Conservation (phyloP, 305 asterid genomes). For the Fraxinus angustifolia region DNA sequence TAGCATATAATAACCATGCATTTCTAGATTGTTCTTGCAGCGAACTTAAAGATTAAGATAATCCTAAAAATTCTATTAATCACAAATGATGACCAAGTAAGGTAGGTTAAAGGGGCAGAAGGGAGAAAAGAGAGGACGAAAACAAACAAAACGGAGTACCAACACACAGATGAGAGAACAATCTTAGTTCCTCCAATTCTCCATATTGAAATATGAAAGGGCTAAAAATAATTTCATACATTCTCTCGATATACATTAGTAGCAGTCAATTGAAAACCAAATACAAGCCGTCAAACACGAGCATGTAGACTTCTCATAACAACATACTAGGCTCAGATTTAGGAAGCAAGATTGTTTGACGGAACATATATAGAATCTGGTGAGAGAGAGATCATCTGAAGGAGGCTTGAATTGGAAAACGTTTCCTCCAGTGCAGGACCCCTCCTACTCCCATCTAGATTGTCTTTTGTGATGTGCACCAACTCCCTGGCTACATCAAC, state of each 20-base stretch:
- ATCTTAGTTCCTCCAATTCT: neutral
- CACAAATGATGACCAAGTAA: neutral
- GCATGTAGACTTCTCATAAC: neutral
- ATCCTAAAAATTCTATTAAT: neutral
- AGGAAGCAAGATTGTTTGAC: slow-evolving; percentile 27
- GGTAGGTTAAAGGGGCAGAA: neutral
- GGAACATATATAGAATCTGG: slow-evolving; percentile 62
- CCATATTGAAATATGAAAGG: neutral
- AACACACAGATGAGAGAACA: neutral
- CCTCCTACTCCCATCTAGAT: slow-evolving; percentile 38
- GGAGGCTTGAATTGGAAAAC: slow-evolving; percentile 74
- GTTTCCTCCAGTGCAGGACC: slow-evolving; percentile 63
- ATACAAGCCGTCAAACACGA: neutral
- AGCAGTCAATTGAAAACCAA: neutral
- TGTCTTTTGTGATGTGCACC: slow-evolving; percentile 36
- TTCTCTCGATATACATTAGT: neutral
- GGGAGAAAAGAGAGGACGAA: neutral
- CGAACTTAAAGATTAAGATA: neutral
- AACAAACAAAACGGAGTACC: neutral
- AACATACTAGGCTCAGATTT: neutral
- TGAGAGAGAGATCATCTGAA: slow-evolving; percentile 76
- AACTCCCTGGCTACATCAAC: slow-evolving; percentile 58
- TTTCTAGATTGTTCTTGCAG: neutral
- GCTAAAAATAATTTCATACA: neutral
- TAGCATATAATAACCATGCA: neutral